Evolutionary conservation across 2,329 filamentous ascomycete species (phyloP).

Genomic region (Calycina marina): DNA sequence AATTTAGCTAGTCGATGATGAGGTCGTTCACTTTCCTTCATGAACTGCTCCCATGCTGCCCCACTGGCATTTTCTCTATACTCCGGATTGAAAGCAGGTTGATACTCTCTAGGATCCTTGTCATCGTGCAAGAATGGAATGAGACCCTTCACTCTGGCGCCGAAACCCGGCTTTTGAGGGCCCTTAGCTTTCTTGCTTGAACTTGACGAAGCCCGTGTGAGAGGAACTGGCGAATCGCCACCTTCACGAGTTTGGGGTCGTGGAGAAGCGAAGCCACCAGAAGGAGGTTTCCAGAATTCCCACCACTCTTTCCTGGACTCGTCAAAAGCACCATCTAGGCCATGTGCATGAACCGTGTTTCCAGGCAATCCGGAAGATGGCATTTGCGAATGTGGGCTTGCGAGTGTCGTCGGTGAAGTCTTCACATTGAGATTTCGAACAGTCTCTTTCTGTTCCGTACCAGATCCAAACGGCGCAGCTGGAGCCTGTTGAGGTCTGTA

Average conservation of each 20-base stretch:
- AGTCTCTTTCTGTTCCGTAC: constrained; percentile 6
- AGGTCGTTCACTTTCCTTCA: constrained; percentile 69
- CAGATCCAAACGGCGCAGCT: constrained; percentile 10
- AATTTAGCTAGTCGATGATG: constrained; percentile 63
- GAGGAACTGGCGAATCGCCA: neutral
- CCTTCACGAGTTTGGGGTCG: constrained; percentile 26
- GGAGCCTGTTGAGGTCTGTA: constrained; percentile 8
- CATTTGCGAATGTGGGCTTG: neutral
- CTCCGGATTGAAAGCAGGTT: constrained; percentile 45
- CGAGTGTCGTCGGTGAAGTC: constrained; percentile 5
- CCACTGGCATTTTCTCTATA: constrained; percentile 45
- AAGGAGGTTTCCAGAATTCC: constrained; percentile 50
- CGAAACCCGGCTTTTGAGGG: no score
- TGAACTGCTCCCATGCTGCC: constrained; percentile 69
- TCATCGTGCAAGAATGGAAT: constrained; percentile 30
- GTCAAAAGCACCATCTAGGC: constrained; percentile 11
- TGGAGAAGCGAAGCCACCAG: constrained; percentile 45
- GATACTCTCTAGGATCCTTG: constrained; percentile 33
- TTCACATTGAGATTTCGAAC: constrained; percentile 4
- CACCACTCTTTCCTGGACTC: constrained; percentile 29
- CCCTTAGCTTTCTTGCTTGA: no score
- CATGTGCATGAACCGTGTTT: constrained; percentile 13
- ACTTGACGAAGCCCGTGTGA: no score
- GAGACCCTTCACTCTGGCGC: constrained; percentile 27
- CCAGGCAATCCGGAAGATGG: constrained; percentile 10